Conservation (phyloP, 768 basidiomycete genomes). For the Suillus bovinus region DNA sequence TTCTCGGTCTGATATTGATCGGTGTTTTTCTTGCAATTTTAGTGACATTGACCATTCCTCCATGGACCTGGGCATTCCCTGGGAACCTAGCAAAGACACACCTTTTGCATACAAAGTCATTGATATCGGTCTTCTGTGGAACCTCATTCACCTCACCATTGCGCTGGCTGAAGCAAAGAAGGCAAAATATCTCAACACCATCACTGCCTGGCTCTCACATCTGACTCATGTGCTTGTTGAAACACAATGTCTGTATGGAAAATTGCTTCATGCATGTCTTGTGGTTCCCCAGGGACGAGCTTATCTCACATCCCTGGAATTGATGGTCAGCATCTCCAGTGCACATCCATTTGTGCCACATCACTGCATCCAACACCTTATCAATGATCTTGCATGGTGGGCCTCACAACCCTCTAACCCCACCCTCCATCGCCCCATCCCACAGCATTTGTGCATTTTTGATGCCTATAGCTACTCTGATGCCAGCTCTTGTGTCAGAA, state of each 20-base stretch:
- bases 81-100: no score
- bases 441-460: background rate
- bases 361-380: background rate
- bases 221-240: background rate
- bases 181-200: no score
- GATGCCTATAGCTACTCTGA: background rate
- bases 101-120: no score
- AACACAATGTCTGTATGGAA: background rate
- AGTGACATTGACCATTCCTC: no score
- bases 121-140: no score
- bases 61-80: no score
- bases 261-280: background rate
- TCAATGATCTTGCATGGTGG: background rate
- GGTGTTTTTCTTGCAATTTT: no score
- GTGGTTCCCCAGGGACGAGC: no score
- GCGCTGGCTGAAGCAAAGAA: no score
- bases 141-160: no score
- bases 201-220: no score
- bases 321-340: background rate
- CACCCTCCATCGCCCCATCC: background rate
- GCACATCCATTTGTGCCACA: background rate
- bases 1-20: rapidly evolving
- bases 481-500: background rate
- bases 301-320: background rate
- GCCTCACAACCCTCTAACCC: rapidly evolving